Conservation (phyloP, 495 filamentous ascomycete species). For the Jackrogersella minutella region DNA sequence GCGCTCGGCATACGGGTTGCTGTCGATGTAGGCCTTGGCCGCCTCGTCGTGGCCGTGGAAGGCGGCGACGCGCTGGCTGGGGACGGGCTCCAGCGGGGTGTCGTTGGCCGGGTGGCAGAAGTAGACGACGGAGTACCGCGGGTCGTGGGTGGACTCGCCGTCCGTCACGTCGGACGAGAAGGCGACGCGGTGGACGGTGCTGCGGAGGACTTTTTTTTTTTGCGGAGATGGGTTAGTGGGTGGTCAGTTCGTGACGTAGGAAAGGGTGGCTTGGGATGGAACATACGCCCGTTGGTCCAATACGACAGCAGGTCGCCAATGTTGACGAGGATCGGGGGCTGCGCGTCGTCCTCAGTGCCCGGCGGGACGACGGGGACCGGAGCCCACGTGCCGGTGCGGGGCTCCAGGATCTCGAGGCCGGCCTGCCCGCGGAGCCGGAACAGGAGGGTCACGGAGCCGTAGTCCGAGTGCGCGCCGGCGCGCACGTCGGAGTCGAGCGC, state of each 20-base stretch:
- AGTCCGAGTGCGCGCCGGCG: constrained; percentile 92
- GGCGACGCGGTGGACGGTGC: constrained; percentile 88
- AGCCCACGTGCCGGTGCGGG: constrained; percentile 60
- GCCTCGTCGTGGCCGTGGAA: constrained; percentile 46
- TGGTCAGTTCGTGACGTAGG: not conserved
- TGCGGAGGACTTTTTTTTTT: constrained; percentile 64
- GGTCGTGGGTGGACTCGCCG: constrained; percentile 60
- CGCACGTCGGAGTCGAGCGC: constrained; percentile 74
- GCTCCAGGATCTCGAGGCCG: constrained; percentile 83
- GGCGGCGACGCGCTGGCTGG: constrained; percentile 63
- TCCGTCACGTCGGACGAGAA: constrained; percentile 62
- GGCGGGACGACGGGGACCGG: constrained; percentile 68
- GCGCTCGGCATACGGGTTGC: constrained; percentile 55
- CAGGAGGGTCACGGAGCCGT: constrained; percentile 85
- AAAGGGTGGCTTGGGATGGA: not conserved
- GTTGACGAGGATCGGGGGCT: constrained; percentile 87
- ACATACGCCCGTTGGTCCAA: constrained; percentile 77
- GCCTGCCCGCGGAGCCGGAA: constrained; percentile 86
- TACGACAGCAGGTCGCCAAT: constrained; percentile 90
- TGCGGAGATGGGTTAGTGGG: too few relatives aligned
- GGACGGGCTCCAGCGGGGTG: constrained; percentile 75
- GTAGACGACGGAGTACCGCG: constrained; percentile 85
- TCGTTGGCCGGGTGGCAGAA: constrained; percentile 87
- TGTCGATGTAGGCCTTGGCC: too few relatives aligned
- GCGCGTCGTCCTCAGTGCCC: constrained; percentile 59